Base-by-base conservation (phyloP, 108 stramenopile genomes). In the Pseudonitzschia delicatissima region DNA sequence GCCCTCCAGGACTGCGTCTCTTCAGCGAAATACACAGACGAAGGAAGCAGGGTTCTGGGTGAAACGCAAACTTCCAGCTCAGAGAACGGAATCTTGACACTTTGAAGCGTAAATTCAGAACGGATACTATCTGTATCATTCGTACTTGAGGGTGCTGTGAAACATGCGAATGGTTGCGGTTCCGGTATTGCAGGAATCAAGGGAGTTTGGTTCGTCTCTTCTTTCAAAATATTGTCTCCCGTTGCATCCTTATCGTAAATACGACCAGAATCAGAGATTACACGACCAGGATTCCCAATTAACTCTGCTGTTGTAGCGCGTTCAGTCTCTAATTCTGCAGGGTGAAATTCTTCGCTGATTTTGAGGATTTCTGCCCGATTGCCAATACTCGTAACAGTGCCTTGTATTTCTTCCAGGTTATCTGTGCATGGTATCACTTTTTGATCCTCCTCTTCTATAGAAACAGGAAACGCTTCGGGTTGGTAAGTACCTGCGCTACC, bases 1-100 rank as follows among this genome's bases (percentile, higher is more conserved):
- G 81, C 77, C 2, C 76, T 68, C 86, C 86, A 87, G 36, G 67
- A 52, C 27, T 85, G 73, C 26, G 86, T 82, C 0, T 77, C 62
- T 37, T 74, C 58, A 31, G 72, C 86, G 26, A 77, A 87, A 35
- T 85, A 83, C 5, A 90, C 84, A n/a, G 84, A 87, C 26, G 79
- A 87, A 13, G 83, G 88, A 9, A 90, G 74, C 21, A 90, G 70
- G 18, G 75, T 82, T 28, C 91, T 36, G 18, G 83, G 73, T 36
- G 69, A 47, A 9, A 84, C 63, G 3, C 66, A 76, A 23, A 59
- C n/a, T n/a, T n/a, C n/a, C n/a, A n/a, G n/a, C n/a, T n/a, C n/a
- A n/a, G n/a, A n/a, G n/a, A n/a, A n/a, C n/a, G n/a, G n/a, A n/a
- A n/a, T n/a, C n/a, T n/a, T n/a, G n/a, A n/a, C n/a, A n/a, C n/a